phyloP scores from a whole-genome alignment of 768 basidiomycete genomes.

The Pulveroboletus sp. region DNA sequence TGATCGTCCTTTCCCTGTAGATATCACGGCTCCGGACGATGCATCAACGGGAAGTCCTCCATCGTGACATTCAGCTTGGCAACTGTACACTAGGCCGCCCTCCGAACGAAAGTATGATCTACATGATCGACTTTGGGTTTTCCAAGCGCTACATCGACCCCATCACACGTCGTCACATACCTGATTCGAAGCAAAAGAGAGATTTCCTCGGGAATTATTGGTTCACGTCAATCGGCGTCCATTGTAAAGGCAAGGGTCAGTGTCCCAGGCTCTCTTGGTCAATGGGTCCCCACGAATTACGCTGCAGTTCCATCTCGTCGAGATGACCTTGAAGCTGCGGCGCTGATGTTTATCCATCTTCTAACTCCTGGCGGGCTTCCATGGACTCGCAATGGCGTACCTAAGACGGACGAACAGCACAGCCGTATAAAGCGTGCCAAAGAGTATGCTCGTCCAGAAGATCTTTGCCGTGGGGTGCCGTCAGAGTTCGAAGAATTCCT shows the following conservation, averaged over 20 bases:
- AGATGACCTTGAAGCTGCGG: conserved; percentile 76
- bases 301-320: conserved; percentile 68
- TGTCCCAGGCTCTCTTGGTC: conserved; percentile 11
- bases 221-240: conserved; percentile 77
- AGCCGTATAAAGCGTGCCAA: conserved; percentile 65
- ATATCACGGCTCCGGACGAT: conserved; percentile 72
- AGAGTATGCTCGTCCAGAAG: conserved; percentile 55
- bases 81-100: conserved; percentile 67
- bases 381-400: conserved; percentile 82
- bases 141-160: conserved; percentile 76
- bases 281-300: conserved; percentile 21
- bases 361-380: conserved; percentile 71
- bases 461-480: conserved; percentile 67
- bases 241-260: conserved; percentile 72
- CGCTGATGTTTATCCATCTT: conserved; percentile 78
- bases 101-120: conserved; percentile 58
- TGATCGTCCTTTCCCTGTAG: conserved; percentile 34
- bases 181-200: conserved; percentile 61
- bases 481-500: conserved; percentile 75
- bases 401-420: conserved; percentile 65
- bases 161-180: conserved; percentile 63
- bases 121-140: conserved; percentile 88
- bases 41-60: conserved; percentile 71
- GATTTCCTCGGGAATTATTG: conserved; percentile 85
- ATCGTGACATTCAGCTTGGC: conserved; percentile 78